Base-by-base conservation (phyloP, 2,329 filamentous ascomycete genomes). In the Calonectria hongkongensis region DNA sequence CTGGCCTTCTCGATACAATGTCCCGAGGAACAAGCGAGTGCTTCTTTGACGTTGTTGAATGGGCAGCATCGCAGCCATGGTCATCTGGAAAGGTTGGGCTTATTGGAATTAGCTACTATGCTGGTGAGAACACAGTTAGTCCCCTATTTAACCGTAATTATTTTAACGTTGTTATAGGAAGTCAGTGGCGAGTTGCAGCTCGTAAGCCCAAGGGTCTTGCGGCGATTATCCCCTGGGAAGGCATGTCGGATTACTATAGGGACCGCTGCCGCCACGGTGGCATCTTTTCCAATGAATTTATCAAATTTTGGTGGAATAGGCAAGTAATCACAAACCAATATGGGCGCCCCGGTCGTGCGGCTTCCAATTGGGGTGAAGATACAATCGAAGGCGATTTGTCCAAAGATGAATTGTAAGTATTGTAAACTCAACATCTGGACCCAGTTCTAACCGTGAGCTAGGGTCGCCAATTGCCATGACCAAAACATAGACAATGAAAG, bases 251-350 rank as follows among this genome's bases (percentile, higher is more conserved):
- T 70, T 88, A 87, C 73, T 90, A 89, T 76, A 81, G 88, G 0
- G 91, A 92, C 72, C 83, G 89, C 0, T 91, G 88, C 74, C 86
- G 90, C 0, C 91, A 93, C 69, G 91, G 91, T 1, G 91, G 91
- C 0, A 92, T 93, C 56, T 79, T 91, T 2, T 90, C 89, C 0
- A 88, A 92, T 74, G 79, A 78, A 0, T 92, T 92, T 75, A 92
- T 93, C 36, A n/a, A 64, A 2, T 79, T 75, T 18, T 79, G 77
- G 75, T 79, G 76, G 75, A 77, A 78, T 2, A 68, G 73, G 0
- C 76, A 78, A 7, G 77, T 80, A 1, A 68, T 73, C 1, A 70
- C 79, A 1, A 94, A 94, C 77, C 93, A 95, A 80, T 94, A 94
- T 73, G 92, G 93, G 1, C 30, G n/a, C 0, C 45, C 48, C 1